Percentiles rank a stretch among this genome's conserved stretches.
Evolutionary conservation across 106 monocot genomes (phyloP).

Genomic region (Iris macrosiphon): DNA sequence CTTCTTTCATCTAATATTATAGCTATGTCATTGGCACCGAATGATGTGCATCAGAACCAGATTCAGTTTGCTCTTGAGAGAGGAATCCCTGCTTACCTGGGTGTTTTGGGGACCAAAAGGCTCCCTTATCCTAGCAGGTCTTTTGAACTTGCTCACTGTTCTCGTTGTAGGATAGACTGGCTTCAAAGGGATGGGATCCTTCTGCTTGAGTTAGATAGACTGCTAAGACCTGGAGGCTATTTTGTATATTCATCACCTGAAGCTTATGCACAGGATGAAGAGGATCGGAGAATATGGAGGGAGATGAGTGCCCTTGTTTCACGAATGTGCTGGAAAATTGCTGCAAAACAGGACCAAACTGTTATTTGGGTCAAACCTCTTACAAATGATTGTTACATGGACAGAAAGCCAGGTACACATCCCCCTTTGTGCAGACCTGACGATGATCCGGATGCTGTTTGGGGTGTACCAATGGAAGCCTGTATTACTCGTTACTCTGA

Average conservation of each 20-base stretch:
- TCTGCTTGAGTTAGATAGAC: conserved; percentile 62
- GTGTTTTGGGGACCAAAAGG: conserved; percentile 59
- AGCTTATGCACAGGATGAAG: conserved; percentile 77
- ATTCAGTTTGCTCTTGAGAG: conserved; percentile 76
- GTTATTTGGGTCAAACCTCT: conserved; percentile 71
- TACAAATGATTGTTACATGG: conserved; percentile 64
- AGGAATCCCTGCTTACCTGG: conserved; percentile 71
- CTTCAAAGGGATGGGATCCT: conserved; percentile 74
- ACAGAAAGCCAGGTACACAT: conserved; percentile 36
- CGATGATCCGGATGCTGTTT: conserved; percentile 60
- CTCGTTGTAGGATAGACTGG: conserved; percentile 81
- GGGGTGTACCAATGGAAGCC: conserved; percentile 61
- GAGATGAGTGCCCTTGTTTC: conserved; percentile 51
- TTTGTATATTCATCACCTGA: conserved; percentile 81
- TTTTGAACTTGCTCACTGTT: conserved; percentile 74
- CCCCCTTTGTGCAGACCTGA: conserved; percentile 51
- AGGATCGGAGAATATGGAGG: conserved; percentile 59
- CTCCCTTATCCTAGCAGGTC: conserved; percentile 72
- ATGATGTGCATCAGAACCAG: conserved; percentile 78
- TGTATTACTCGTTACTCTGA: conserved; percentile 67
- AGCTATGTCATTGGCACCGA: conserved; percentile 69
- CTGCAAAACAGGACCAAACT: conserved; percentile 59
- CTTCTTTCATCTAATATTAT: conserved; percentile 57
- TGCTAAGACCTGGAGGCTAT: conserved; percentile 62
- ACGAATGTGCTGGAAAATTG: conserved; percentile 74